These are phyloP conservation scores for Bipolaris zeicola DNA, from an alignment of 2,329 filamentous ascomycete genomes.

Conservation along the genomic window DNA sequence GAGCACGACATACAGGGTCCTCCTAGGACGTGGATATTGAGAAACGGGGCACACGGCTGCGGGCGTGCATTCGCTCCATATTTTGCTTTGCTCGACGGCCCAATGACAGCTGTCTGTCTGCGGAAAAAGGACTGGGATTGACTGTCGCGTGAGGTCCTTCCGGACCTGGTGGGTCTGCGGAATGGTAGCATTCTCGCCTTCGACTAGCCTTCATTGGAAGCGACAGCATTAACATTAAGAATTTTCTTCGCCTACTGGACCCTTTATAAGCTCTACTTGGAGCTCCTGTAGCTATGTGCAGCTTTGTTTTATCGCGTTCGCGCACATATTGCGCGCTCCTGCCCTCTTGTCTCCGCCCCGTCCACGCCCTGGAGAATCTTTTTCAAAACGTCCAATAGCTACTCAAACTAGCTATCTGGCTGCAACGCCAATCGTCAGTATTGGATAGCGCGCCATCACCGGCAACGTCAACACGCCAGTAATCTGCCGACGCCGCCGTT, in stretches of 20 bases:
- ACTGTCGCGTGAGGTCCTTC: slow-evolving; percentile 25
- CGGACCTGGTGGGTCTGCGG: slow-evolving; percentile 21
- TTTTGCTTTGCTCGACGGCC: not conserved
- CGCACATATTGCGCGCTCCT: slow-evolving; percentile 9
- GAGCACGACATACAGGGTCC: not conserved
- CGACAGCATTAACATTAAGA: slow-evolving; percentile 29
- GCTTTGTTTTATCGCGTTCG: slow-evolving; percentile 13
- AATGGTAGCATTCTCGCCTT: slow-evolving; percentile 16
- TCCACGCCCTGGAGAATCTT: not conserved
- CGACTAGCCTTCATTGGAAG: slow-evolving; percentile 21
- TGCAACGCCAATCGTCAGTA: not conserved
- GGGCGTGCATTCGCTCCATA: slow-evolving; percentile 5
- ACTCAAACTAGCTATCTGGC: not conserved
- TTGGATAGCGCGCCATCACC: not conserved
- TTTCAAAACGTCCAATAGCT: slow-evolving; percentile 3
- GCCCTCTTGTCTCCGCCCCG: not conserved
- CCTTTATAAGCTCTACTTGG: slow-evolving; percentile 26
- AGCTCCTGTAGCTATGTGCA: slow-evolving; percentile 7
- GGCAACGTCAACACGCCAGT: not conserved
- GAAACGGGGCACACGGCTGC: slow-evolving; percentile 4
- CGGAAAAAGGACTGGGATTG: slow-evolving; percentile 13
- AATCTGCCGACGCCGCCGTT: slow-evolving; percentile 1
- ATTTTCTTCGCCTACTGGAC: slow-evolving; percentile 22
- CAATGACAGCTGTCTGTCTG: slow-evolving; percentile 4
- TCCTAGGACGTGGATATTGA: not conserved